Percentiles rank a stretch among this genome's conserved stretches.
phyloP scores from a whole-genome alignment of 345 rosid genomes.

The Microthlaspi erraticum region DNA sequence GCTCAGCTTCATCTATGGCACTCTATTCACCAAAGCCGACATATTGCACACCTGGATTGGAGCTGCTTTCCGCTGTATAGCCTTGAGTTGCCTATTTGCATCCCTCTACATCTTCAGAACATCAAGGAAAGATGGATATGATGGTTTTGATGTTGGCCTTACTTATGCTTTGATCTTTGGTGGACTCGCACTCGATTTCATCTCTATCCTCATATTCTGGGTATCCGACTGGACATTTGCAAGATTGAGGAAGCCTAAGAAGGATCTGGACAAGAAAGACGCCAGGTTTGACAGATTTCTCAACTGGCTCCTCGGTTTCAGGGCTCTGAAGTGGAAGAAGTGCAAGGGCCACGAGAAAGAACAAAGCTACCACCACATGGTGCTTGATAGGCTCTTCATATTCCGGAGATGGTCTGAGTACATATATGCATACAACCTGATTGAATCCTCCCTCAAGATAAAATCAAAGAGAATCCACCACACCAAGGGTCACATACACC shows the following conservation, averaged over 20 bases:
- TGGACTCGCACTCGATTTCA: constrained; percentile 33
- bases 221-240: constrained; percentile 61
- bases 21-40: constrained; percentile 50
- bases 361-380: background rate
- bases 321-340: constrained; percentile 24
- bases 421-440: constrained; percentile 52
- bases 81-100: constrained; percentile 27
- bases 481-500: constrained; percentile 16
- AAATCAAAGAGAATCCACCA: constrained; percentile 36
- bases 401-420: constrained; percentile 59
- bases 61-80: constrained; percentile 22
- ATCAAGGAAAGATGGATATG: constrained; percentile 34
- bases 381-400: constrained; percentile 40
- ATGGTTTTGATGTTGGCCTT: constrained; percentile 35
- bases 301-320: constrained; percentile 36
- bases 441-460: constrained; percentile 49
- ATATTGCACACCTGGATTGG: constrained; percentile 27
- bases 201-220: constrained; percentile 46
- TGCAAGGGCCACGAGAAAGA: background rate
- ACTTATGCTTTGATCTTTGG: constrained; percentile 41
- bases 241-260: constrained; percentile 13
- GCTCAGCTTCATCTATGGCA: constrained; percentile 49
- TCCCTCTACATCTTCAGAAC: constrained; percentile 45
- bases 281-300: constrained; percentile 8
- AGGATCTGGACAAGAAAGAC: background rate